Evolutionary conservation across 164 flowering plant species (phyloP), one percentile per base, ranked within the genome.

Genomic region (Paratinospora sagittata): DNA sequence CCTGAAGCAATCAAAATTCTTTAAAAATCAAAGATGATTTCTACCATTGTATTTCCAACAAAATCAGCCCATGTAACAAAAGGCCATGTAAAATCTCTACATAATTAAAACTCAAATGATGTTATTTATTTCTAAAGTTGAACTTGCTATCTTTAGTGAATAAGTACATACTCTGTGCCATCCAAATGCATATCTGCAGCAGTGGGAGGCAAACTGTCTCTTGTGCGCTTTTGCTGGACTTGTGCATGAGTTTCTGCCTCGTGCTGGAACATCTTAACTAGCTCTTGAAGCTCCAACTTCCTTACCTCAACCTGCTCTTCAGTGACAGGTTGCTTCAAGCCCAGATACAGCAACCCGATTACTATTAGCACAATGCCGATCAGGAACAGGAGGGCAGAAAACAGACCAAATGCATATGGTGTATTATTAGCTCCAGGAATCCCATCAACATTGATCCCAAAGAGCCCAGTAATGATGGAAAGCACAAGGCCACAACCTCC

Each of bases 401-500:
- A 93, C 17, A 93, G 81, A 34, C 78, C 94, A 81, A 93, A 93
- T 13, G 97, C 96, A 71, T 90, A 91, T 47, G 98, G 98, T 36
- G 97, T 86, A 37, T 79, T 73, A 1, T 67, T 27, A 30, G 89
- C 81, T 63, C 98, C 98, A 27, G 98, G 98, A 58, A 93, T 93
- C 41, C 98, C 98, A 72, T 93, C 98, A 23, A 93, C 96, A 73
- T 93, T 93, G 79, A 93, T 89, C 37, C 98, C 98, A 81, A 93
- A 93, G 9, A 93, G 83, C 34, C 98, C 98, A 0, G 97, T 90
- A 74, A 91, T 83, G 73, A 93, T 84, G 27, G 98, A 79, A 67
- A 93, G 94, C 33, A 93, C 88, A 69, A 93, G 89, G 36, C 98
- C 98, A 73, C 93, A 80, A 19, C 97, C 98, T 1, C 97, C 98